phyloP scores from a whole-genome alignment of 306 rosid species.

The Trichosanthes cucumerina region DNA sequence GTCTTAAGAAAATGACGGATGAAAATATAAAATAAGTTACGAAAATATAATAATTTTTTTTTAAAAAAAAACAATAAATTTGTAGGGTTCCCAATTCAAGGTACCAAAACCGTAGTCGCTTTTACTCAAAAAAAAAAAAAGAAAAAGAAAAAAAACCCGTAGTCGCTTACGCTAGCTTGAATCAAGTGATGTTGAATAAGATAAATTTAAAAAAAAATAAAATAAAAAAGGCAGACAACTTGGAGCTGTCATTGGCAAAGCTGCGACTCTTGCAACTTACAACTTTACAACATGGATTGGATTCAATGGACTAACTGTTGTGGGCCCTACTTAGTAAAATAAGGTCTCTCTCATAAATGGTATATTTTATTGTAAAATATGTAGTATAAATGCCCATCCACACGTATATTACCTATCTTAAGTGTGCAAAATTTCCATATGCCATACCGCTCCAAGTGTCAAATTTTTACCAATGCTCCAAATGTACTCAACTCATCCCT shows the following conservation, averaged over 20 bases:
- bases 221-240: background rate
- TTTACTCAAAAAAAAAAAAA: too few relatives aligned
- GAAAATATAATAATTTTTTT: background rate
- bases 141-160: too few relatives aligned
- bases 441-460: too few relatives aligned
- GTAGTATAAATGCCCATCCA: too few relatives aligned
- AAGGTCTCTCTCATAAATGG: background rate
- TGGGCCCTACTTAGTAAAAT: background rate
- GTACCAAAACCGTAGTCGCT: background rate
- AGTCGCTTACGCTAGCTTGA: background rate
- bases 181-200: background rate
- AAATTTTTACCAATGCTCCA: too few relatives aligned
- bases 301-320: background rate
- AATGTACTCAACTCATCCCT: too few relatives aligned
- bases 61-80: background rate
- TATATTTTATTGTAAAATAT: background rate
- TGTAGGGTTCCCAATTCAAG: background rate
- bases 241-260: background rate
- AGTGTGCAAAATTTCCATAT: too few relatives aligned
- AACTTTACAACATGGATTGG: background rate
- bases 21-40: background rate
- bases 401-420: too few relatives aligned
- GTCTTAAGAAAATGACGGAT: too few relatives aligned
- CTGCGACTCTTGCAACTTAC: background rate
- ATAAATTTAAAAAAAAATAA: background rate